Evolutionary conservation across 2,329 filamentous ascomycete genomes (phyloP).

Genomic region (Juglanconis juglandina): DNA sequence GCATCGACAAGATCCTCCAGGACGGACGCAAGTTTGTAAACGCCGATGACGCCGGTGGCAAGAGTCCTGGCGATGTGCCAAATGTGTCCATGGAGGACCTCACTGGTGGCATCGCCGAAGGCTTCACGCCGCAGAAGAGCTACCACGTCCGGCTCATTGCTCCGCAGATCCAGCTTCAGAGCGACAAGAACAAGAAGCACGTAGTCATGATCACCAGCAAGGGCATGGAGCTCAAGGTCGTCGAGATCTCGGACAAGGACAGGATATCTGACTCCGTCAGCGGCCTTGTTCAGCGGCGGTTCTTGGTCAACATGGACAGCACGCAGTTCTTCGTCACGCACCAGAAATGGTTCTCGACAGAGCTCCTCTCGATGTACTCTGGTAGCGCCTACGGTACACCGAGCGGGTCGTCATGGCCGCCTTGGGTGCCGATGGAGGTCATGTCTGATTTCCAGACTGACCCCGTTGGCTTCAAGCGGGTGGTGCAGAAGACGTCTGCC

Average conservation of each 20-base stretch:
- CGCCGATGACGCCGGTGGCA: conserved; percentile 52
- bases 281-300: conserved; percentile 89
- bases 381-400: conserved; percentile 89
- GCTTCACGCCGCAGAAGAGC: conserved; percentile 87
- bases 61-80: conserved; percentile 25
- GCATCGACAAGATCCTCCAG: conserved; percentile 78
- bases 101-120: conserved; percentile 73
- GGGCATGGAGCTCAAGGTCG: conserved; percentile 95
- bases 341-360: conserved; percentile 81
- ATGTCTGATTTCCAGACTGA: conserved; percentile 96
- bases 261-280: conserved; percentile 89
- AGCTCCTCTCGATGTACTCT: conserved; percentile 87
- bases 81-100: conserved; percentile 57
- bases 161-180: conserved; percentile 96
- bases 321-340: conserved; percentile 97
- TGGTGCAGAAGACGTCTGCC: conserved; percentile 94
- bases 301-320: conserved; percentile 93
- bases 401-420: conserved; percentile 85
- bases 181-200: conserved; percentile 95
- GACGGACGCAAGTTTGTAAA: conserved; percentile 81
- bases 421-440: conserved; percentile 96
- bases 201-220: conserved; percentile 97
- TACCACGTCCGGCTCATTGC: conserved; percentile 95
- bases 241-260: conserved; percentile 97
- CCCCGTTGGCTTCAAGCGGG: conserved; percentile 95